Percentiles rank a stretch among this genome's conserved stretches.
Evolutionary conservation across 2,329 filamentous ascomycete species (phyloP).

Genomic region (Epichloe gansuensis): DNA sequence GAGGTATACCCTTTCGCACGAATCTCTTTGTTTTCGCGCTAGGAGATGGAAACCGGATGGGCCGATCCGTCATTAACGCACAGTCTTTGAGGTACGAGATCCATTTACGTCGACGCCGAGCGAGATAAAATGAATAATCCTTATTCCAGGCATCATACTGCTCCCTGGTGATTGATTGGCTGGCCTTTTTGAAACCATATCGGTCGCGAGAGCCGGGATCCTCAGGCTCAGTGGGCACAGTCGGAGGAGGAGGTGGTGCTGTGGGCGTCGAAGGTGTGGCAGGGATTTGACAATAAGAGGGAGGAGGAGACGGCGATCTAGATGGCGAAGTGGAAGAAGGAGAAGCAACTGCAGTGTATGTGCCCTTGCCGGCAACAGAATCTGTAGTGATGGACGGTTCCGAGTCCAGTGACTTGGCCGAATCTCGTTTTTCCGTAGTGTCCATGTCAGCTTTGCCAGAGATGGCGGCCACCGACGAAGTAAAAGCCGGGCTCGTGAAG

Average conservation of each 20-base stretch:
- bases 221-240: constrained; percentile 24
- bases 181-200: constrained; percentile 86
- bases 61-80: constrained; percentile 56
- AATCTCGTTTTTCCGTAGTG: constrained; percentile 32
- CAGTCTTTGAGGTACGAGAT: constrained; percentile 61
- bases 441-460: constrained; percentile 17
- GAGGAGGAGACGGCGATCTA: background rate
- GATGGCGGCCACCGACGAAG: constrained; percentile 26
- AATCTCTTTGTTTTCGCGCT: constrained; percentile 80
- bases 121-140: constrained; percentile 62
- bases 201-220: constrained; percentile 52
- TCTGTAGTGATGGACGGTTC: constrained; percentile 17
- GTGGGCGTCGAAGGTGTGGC: background rate
- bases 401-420: constrained; percentile 34
- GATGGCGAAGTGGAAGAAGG: constrained; percentile 6
- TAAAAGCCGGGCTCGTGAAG: constrained; percentile 26
- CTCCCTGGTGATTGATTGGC: constrained; percentile 60
- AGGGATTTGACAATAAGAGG: background rate
- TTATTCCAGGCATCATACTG: constrained; percentile 75
- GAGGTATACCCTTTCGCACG: constrained; percentile 83
- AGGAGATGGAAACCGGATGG: constrained; percentile 65
- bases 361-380: constrained; percentile 8
- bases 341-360: background rate
- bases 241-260: constrained; percentile 9
- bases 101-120: constrained; percentile 72